phyloP scores from a whole-genome alignment of 2,329 filamentous ascomycete species.

The Penicillium aurantiogriseum region DNA sequence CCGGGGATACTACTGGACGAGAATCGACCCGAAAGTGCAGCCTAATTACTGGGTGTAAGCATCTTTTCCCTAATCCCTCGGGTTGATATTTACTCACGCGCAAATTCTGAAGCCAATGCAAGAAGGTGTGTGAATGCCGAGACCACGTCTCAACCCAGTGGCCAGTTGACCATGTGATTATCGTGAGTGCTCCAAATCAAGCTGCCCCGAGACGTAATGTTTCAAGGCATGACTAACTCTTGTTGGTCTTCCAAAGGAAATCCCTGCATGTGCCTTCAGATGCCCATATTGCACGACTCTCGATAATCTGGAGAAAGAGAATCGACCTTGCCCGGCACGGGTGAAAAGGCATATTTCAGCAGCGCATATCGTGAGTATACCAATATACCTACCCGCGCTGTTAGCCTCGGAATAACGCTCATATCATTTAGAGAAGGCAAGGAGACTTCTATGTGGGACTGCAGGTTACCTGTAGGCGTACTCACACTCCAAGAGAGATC shows the following conservation, averaged over 20 bases:
- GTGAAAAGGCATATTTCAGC: neutral
- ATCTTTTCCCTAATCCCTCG: neutral
- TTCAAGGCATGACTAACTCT: neutral
- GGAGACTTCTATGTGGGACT: neutral
- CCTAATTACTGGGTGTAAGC: slow-evolving; percentile 1
- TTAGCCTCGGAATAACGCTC: neutral
- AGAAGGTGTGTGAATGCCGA: neutral
- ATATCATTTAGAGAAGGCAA: neutral
- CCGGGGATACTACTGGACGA: neutral
- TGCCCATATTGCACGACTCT: neutral
- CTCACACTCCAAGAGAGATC: neutral
- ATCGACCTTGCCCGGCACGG: neutral
- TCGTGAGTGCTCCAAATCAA: neutral
- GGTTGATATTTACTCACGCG: neutral
- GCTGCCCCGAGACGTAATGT: too few species aligned
- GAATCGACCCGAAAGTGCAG: neutral
- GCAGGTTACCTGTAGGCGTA: neutral
- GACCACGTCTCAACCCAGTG: neutral
- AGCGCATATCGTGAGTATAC: neutral
- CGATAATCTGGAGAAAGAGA: neutral
- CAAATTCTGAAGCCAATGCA: neutral
- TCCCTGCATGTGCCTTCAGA: neutral
- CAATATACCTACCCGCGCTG: neutral
- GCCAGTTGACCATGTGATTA: neutral
- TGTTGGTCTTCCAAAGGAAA: neutral